Percentiles rank a stretch among this genome's conserved stretches.
These are phyloP conservation scores for Fusarium albidum DNA, from an alignment of 2,329 filamentous ascomycete genomes.

Conservation along the genomic window DNA sequence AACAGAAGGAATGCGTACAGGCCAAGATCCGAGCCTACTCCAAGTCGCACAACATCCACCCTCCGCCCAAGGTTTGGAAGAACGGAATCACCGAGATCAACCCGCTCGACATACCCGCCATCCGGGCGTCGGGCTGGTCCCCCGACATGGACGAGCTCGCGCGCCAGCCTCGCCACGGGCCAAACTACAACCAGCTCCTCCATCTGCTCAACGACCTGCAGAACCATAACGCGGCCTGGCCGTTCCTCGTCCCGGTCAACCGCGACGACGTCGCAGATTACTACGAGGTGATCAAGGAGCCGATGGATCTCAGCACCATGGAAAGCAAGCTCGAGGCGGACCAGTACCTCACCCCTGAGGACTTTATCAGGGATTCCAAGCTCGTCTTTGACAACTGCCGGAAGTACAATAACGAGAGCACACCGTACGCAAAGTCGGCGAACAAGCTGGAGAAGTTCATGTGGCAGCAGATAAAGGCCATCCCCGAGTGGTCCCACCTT, in stretches of 20 bases:
- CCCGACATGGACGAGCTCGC: slow-evolving; percentile 98
- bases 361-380: slow-evolving; percentile 88
- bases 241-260: slow-evolving; percentile 92
- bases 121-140: slow-evolving; percentile 93
- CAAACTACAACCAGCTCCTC: slow-evolving; percentile 93
- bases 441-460: slow-evolving; percentile 94
- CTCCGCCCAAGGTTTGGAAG: slow-evolving; percentile 86
- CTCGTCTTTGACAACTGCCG: slow-evolving; percentile 95
- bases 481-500: slow-evolving; percentile 87
- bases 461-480: slow-evolving; percentile 90
- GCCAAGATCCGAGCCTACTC: slow-evolving; percentile 94
- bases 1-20: slow-evolving; percentile 95
- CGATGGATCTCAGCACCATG: slow-evolving; percentile 97
- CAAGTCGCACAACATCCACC: slow-evolving; percentile 86
- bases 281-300: slow-evolving; percentile 97
- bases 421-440: slow-evolving; percentile 92
- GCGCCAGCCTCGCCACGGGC: slow-evolving; percentile 92
- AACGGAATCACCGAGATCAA: slow-evolving; percentile 79
- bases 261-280: slow-evolving; percentile 98
- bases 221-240: slow-evolving; percentile 93
- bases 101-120: slow-evolving; percentile 85
- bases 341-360: slow-evolving; percentile 88
- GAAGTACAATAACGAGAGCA: slow-evolving; percentile 95
- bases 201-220: slow-evolving; percentile 95
- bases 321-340: slow-evolving; percentile 94